phyloP scores from a whole-genome alignment of 208 protist genomes.

The Trypanosoma lewisi region DNA sequence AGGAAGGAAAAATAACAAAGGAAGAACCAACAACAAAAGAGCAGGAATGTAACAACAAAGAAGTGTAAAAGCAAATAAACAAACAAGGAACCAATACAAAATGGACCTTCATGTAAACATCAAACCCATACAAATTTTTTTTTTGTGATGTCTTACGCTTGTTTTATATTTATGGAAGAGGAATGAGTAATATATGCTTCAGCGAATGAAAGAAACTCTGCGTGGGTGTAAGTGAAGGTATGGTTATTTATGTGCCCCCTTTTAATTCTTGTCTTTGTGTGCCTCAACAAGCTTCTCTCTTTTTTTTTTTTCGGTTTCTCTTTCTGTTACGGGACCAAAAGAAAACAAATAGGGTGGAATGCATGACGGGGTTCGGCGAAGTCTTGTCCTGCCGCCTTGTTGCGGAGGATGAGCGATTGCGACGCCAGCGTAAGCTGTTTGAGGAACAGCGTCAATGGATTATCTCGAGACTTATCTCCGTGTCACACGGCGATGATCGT shows the following conservation, averaged over 20 bases:
- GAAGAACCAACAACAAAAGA: neutral
- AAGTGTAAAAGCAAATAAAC: neutral
- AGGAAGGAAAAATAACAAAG: neutral
- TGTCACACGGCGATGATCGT: neutral
- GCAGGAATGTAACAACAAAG: neutral
- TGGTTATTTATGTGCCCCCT: no score
- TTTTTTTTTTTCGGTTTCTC: constrained; percentile 25
- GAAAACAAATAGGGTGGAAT: neutral
- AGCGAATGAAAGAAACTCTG: no score
- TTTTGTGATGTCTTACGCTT: neutral
- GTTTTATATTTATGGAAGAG: neutral
- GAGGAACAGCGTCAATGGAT: constrained; percentile 24
- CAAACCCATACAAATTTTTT: no score
- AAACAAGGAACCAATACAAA: neutral
- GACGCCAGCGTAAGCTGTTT: constrained; percentile 9
- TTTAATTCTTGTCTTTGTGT: constrained; percentile 14
- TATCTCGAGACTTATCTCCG: constrained; percentile 8
- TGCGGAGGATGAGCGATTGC: constrained; percentile 7
- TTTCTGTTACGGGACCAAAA: neutral
- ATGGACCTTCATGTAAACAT: no score
- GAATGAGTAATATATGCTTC: no score
- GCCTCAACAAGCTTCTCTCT: neutral
- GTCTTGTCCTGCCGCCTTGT: constrained; percentile 20
- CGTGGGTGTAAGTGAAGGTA: no score
- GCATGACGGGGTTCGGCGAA: neutral